phyloP scores from a whole-genome alignment of 2,329 filamentous ascomycete genomes.

The Lasiodiplodia gonubiensis region DNA sequence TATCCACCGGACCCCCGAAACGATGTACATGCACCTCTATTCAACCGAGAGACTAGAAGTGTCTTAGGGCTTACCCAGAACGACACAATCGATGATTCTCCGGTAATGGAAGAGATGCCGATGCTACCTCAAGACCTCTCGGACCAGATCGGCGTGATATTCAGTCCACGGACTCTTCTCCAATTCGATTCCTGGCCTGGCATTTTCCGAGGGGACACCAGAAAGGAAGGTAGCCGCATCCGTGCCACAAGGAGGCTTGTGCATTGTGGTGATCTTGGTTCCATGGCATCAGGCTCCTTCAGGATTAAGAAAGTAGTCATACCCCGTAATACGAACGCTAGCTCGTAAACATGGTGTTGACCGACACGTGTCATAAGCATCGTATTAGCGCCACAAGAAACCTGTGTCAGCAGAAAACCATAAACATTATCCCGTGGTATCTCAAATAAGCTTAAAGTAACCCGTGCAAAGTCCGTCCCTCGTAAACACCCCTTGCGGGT shows the following conservation, averaged over 20 bases:
- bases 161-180: too few species aligned
- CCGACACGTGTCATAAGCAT: background rate
- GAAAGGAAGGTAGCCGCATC: too few species aligned
- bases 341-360: background rate
- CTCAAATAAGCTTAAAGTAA: conserved; percentile 25
- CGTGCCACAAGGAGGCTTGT: background rate
- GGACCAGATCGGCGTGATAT: too few species aligned
- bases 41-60: background rate
- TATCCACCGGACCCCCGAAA: background rate
- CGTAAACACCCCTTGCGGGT: conserved; percentile 34
- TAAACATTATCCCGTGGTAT: conserved; percentile 23
- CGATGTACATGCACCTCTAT: background rate
- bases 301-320: background rate
- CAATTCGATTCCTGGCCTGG: too few species aligned
- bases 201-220: background rate
- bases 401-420: conserved; percentile 3
- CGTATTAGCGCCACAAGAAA: background rate
- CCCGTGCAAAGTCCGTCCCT: conserved; percentile 18
- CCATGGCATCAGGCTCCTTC: background rate
- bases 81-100: too few species aligned
- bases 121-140: too few species aligned
- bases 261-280: background rate
- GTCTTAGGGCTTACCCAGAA: background rate
- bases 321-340: background rate
- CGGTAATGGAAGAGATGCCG: too few species aligned